Conservation (phyloP, 768 basidiomycete species). For the Tremella fuciformis region DNA sequence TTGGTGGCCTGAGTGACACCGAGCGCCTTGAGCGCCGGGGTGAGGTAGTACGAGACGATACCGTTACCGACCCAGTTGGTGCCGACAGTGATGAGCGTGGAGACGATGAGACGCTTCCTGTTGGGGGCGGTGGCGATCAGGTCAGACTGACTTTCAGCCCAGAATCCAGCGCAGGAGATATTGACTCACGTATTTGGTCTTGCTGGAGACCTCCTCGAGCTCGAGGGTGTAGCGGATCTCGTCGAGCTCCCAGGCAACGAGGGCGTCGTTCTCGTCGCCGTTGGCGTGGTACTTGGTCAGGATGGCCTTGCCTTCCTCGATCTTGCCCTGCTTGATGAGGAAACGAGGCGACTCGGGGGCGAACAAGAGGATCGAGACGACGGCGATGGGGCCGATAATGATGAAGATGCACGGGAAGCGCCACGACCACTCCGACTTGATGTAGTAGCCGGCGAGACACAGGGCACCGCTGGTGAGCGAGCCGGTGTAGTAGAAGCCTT, state of each 20-base stretch:
- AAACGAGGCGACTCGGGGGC: conserved; percentile 49
- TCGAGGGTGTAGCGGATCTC: conserved; percentile 69
- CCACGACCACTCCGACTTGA: conserved; percentile 47
- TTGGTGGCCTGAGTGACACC: not conserved
- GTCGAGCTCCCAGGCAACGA: conserved; percentile 31
- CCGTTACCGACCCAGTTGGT: conserved; percentile 41
- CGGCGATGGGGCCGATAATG: conserved; percentile 32
- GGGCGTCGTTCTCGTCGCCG: conserved; percentile 60
- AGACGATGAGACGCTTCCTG: conserved; percentile 13
- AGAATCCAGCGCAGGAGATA: no score
- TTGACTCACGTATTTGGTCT: conserved; percentile 21
- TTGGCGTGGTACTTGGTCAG: conserved; percentile 82
- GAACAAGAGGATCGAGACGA: conserved; percentile 39
- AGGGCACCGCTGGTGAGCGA: no score
- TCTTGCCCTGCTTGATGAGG: conserved; percentile 56
- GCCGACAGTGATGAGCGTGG: conserved; percentile 27
- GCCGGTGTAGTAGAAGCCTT: no score
- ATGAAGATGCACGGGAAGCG: conserved; percentile 52
- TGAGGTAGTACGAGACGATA: conserved; percentile 13
- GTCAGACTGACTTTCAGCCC: no score
- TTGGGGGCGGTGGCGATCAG: conserved; percentile 14
- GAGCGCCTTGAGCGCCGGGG: conserved; percentile 1
- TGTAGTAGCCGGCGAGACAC: conserved; percentile 7
- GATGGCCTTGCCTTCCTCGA: conserved; percentile 67
- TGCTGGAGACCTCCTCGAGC: conserved; percentile 25